A percentile compares a stretch with the other conserved stretches of the same genome.
These are phyloP conservation scores for Emmonsiellopsis sp. DNA, from an alignment of 2,329 filamentous ascomycete genomes.

Conservation along the genomic window DNA sequence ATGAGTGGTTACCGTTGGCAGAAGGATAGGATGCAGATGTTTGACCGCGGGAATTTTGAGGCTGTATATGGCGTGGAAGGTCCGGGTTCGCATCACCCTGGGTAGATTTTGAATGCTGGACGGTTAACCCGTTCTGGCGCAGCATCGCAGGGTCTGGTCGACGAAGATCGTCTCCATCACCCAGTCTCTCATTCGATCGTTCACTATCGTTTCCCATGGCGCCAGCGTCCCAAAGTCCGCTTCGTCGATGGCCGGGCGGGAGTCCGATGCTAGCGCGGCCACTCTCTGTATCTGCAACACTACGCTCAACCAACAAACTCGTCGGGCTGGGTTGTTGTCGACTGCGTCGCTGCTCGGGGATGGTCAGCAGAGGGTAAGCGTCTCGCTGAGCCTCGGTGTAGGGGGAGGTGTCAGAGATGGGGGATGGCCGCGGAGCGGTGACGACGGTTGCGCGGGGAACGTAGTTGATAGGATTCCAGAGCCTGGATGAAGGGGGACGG, in stretches of 20 bases:
- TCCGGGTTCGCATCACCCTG: constrained; percentile 12
- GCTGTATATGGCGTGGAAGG: constrained; percentile 29
- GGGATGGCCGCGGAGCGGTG: constrained; percentile 26
- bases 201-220: constrained; percentile 18
- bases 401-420: constrained; percentile 21
- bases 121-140: constrained; percentile 11
- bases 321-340: constrained; percentile 38
- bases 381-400: constrained; percentile 24
- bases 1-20: constrained; percentile 23
- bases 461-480: constrained; percentile 55
- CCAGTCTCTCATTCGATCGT: constrained; percentile 12
- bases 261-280: constrained; percentile 44
- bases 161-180: constrained; percentile 18
- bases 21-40: constrained; percentile 31
- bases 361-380: constrained; percentile 47
- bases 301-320: constrained; percentile 41
- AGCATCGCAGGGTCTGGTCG: constrained; percentile 23
- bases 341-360: constrained; percentile 48
- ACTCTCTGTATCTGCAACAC: constrained; percentile 36
- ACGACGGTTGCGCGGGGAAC: constrained; percentile 46
- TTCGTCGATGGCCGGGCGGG: constrained; percentile 34
- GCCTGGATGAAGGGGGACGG: constrained; percentile 38
- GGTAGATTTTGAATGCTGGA: background rate
- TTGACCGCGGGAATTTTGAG: constrained; percentile 32
- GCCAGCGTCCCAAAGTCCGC: constrained; percentile 18